These are phyloP conservation scores for Amaranthus tricolor DNA, from an alignment of 179 eudicot species.

Conservation along the genomic window DNA sequence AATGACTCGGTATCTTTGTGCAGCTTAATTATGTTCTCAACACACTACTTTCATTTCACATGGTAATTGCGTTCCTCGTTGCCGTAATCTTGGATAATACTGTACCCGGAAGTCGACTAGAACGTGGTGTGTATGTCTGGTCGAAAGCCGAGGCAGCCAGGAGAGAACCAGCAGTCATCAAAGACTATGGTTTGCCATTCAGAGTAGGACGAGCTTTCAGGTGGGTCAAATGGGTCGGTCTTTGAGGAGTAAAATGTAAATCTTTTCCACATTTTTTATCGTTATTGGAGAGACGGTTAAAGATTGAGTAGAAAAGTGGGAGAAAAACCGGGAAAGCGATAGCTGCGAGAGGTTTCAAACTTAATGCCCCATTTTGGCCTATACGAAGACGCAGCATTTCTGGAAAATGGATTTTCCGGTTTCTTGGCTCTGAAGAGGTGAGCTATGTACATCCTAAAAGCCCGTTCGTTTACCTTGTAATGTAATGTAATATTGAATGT, in stretches of 20 bases:
- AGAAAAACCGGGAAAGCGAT: not conserved
- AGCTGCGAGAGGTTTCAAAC: constrained; percentile 5
- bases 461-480: constrained; percentile 21
- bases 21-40: constrained; percentile 88
- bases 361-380: constrained; percentile 21
- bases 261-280: not conserved
- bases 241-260: constrained; percentile 27
- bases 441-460: constrained; percentile 34
- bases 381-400: constrained; percentile 4
- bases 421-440: constrained; percentile 7
- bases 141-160: constrained; percentile 85
- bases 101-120: constrained; percentile 87
- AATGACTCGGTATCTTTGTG: constrained; percentile 16
- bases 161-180: constrained; percentile 84
- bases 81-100: constrained; percentile 88
- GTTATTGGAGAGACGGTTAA: constrained; percentile 1
- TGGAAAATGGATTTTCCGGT: not conserved
- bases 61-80: constrained; percentile 90
- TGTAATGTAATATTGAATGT: constrained; percentile 16
- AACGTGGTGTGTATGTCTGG: constrained; percentile 95
- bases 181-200: constrained; percentile 88
- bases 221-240: constrained; percentile 99
- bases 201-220: constrained; percentile 75
- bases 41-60: constrained; percentile 78
- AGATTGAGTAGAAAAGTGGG: not conserved